Evolutionary conservation across 2,329 filamentous ascomycete genomes (phyloP).

Genomic region (Pestalotiopsis fici): DNA sequence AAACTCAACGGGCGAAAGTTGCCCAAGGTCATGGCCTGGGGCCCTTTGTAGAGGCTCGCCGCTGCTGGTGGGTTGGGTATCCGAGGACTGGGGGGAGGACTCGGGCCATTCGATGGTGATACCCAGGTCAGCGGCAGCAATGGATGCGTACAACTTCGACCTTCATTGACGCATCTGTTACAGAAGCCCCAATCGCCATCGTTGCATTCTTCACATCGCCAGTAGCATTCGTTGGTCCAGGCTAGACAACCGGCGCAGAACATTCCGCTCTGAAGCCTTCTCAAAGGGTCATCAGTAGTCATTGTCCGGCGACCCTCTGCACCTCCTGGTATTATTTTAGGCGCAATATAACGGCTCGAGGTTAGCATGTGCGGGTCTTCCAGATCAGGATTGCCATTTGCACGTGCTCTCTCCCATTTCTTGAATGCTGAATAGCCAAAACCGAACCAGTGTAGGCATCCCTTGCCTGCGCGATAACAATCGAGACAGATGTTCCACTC

Average conservation of each 20-base stretch:
- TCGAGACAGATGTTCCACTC: conserved; percentile 77
- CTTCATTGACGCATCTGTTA: conserved; percentile 82
- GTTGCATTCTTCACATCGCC: conserved; percentile 86
- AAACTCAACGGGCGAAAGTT: conserved; percentile 71
- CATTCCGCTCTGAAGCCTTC: conserved; percentile 73
- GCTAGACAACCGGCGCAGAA: conserved; percentile 79
- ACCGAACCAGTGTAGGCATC: conserved; percentile 86
- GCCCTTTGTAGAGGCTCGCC: conserved; percentile 49
- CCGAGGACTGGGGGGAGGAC: conserved; percentile 40
- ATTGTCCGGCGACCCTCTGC: conserved; percentile 58
- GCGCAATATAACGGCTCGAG: conserved; percentile 56
- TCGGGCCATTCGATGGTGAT: conserved; percentile 27
- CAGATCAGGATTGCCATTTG: conserved; percentile 37
- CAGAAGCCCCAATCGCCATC: conserved; percentile 96
- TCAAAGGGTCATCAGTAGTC: conserved; percentile 67
- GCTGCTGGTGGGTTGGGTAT: conserved; percentile 44
- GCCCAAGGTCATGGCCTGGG: conserved; percentile 46
- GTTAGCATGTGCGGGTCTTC: conserved; percentile 59
- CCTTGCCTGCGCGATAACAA: conserved; percentile 77
- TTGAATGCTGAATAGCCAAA: conserved; percentile 74
- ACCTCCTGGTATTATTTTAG: conserved; percentile 49
- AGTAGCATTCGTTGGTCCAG: conserved; percentile 82
- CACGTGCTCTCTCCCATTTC: conserved; percentile 61
- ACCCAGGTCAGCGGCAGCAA: conserved; percentile 75
- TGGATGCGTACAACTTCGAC: conserved; percentile 77